phyloP scores from a whole-genome alignment of 768 basidiomycete species.

The Pluteus cervinus region DNA sequence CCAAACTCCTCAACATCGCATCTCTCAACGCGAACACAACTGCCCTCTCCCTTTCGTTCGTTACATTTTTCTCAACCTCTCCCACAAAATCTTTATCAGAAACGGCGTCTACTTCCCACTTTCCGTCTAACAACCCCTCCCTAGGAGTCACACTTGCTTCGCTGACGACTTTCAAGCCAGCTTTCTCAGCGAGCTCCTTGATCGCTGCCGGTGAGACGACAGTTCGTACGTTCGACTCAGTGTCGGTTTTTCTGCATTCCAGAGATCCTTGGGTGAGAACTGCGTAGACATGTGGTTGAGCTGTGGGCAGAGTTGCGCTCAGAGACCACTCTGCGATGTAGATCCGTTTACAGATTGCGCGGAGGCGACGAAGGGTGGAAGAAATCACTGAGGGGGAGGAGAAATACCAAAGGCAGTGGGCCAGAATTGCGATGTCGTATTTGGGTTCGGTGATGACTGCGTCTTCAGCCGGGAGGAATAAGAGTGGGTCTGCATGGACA shows the following conservation, averaged over 20 bases:
- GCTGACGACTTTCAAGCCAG: slow-evolving; percentile 14
- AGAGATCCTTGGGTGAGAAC: slow-evolving; percentile 29
- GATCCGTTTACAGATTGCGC: too few species aligned
- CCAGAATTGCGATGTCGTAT: slow-evolving; percentile 28
- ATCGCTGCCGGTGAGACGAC: slow-evolving; percentile 26
- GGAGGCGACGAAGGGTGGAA: slow-evolving; percentile 21
- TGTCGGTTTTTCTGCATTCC: slow-evolving; percentile 22
- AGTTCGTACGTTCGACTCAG: slow-evolving; percentile 28
- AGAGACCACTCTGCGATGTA: too few species aligned
- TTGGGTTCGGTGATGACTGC: slow-evolving; percentile 21
- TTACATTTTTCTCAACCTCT: slow-evolving; percentile 16
- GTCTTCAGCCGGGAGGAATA: too few species aligned
- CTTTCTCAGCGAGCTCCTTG: slow-evolving; percentile 15
- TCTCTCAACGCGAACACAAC: slow-evolving; percentile 26
- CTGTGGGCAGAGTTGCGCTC: too few species aligned
- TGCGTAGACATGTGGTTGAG: slow-evolving; percentile 25
- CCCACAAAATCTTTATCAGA: slow-evolving; percentile 14
- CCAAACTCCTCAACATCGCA: slow-evolving; percentile 13
- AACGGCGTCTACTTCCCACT: slow-evolving; percentile 26
- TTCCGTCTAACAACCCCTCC: slow-evolving; percentile 22
- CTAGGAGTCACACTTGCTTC: slow-evolving; percentile 18
- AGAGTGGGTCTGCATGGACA: too few species aligned
- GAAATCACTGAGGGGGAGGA: slow-evolving; percentile 22
- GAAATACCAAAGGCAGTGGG: slow-evolving; percentile 35
- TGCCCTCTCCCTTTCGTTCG: slow-evolving; percentile 24